Percentiles rank a stretch among this genome's conserved stretches.
phyloP scores from a whole-genome alignment of 345 rosid genomes.

The Lumnitzera racemosa region DNA sequence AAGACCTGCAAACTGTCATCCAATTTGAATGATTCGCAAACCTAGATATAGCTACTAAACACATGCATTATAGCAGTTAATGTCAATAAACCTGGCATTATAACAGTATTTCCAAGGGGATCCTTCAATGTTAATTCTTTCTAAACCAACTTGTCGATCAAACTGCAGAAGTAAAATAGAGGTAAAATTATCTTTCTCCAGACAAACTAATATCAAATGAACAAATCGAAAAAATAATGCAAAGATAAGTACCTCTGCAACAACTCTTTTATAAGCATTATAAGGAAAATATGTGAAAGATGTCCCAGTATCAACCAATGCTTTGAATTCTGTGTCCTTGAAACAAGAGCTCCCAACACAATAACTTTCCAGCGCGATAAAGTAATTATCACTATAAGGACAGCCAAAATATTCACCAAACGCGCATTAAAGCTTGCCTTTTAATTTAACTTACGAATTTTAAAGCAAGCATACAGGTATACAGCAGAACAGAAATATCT shows the following conservation, averaged over 20 bases:
- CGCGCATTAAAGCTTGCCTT: no score
- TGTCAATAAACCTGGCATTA: constrained; percentile 24
- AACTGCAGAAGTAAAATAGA: constrained; percentile 17
- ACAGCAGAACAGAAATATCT: no score
- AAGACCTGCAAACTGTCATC: neutral
- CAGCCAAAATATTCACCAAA: neutral
- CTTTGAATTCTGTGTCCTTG: constrained; percentile 21
- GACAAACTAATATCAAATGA: neutral
- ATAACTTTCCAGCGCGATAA: constrained; percentile 17
- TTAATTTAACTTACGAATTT: no score
- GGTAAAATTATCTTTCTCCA: neutral
- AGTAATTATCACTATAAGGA: constrained; percentile 17
- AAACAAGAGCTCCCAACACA: constrained; percentile 25
- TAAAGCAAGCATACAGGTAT: no score
- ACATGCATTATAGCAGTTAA: constrained; percentile 13
- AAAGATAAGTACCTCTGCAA: neutral
- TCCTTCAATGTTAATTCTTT: constrained; percentile 17
- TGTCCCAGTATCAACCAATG: constrained; percentile 28
- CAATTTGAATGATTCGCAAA: no score
- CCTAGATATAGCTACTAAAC: no score
- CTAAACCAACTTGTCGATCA: constrained; percentile 24
- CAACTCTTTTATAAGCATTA: constrained; percentile 16
- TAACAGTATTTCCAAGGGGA: constrained; percentile 27
- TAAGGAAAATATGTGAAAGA: constrained; percentile 25
- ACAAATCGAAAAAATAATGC: no score